Evolutionary conservation across 768 basidiomycete genomes (phyloP), one percentile per base, ranked within the genome.

Genomic region (Phylloporus sp.): DNA sequence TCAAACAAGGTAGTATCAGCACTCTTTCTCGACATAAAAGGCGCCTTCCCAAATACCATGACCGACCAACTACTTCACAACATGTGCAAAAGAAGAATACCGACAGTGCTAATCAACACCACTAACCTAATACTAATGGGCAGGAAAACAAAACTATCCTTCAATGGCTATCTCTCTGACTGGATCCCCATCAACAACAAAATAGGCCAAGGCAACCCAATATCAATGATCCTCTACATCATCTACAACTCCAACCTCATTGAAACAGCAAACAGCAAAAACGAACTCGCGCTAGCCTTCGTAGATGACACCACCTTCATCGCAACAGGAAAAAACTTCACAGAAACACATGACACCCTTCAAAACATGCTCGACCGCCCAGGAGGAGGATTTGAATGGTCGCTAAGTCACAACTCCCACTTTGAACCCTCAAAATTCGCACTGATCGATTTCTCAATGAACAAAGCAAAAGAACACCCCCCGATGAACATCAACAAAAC

Each of bases 151-250:
- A 17, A 9, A 18, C 46, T 68, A 0, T 17, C 11, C 0, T 68
- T 68, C 15, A 50, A 66, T 7, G 52, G 59, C 8, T 60, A 42
- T 29, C 10, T 15, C 0, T 66, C 60, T 0, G 44, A 56, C 0
- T 57, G 54, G 44, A 40, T 49, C 0, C 41, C 48, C 0, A 44
- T 55, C 5, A 50, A 15, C 0, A 62, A 61, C 9, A 60, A 69
- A 0, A 62, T 69, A 0, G 62, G 63, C 2, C 68, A 71, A 46
- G 71, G 71, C 0, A 59, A 65, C 47, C 68, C 67, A 0, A 43
- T 61, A 2, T 66, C 66, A 0, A 62, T 62, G 35, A 46, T 68
- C 0, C 39, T 64, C 0, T 69, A 66, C 42, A 52, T 62, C 6
- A 58, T 69, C 10, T 69, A 65, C 53, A 71, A 69, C 37, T 9